Base-by-base conservation (phyloP, 495 filamentous ascomycete species). In the Penicillium paxilli region DNA sequence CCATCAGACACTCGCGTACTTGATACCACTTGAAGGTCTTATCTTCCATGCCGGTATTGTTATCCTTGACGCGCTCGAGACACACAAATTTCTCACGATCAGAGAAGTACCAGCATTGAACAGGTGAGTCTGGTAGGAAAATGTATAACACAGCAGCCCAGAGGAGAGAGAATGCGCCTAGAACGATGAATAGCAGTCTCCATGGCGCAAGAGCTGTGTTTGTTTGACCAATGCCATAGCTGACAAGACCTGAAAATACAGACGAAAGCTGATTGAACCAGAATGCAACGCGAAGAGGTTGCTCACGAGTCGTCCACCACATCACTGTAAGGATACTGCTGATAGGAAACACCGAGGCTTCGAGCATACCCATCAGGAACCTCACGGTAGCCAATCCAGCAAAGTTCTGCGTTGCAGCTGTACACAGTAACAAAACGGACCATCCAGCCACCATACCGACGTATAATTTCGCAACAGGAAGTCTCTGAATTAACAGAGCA, bases 171-270 rank as follows among this genome's bases (percentile, higher is more conserved):
- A 80, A 62, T 2, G 60, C 58, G 8, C 75, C 76, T 4, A 74
- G 62, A 26, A 75, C 55, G 6, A 78, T 58, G 56, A 81, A 80
- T 25, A 78, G 59, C n/a, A 71, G 60, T 22, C 69, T 67, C 78
- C 75, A 80, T 38, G 62, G 69, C 4, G 62, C 47, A 9, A 81
- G 54, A n/a, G 47, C 44, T 74, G 50, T 45, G 7, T 44, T 6
- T 30, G 25, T 17, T 19, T 77, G 72, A 30, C 75, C 79, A 47
- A 84, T 82, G 33, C 78, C 81, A 64, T 80, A 86, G 25, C 75
- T 79, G 40, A 84, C 67, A 3, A 84, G 66, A 7, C 80, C 80
- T 21, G 81, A 80, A 38, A 85, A 76, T 37, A 82, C 72, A 60
- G 60, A 74, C 2, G 61, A 59, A 23, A 73, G 64, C n/a, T 66